Conservation (phyloP, 257 asterid genomes). For the Striga asiatica region DNA sequence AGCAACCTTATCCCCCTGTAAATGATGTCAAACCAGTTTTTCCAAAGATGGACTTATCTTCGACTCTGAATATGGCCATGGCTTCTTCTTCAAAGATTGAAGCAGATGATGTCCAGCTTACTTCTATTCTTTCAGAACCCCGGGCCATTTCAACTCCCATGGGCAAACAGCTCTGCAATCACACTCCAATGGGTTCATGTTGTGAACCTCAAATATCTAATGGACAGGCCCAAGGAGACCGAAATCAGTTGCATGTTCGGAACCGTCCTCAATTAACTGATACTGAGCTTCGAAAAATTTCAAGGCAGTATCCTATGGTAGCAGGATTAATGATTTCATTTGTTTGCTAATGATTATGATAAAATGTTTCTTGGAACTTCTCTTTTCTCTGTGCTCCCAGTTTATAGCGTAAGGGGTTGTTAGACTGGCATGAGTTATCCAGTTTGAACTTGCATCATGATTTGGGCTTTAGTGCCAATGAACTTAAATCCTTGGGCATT, state of each 20-base stretch:
- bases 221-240: slow-evolving; percentile 42
- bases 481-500: slow-evolving; percentile 6
- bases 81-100: slow-evolving; percentile 37
- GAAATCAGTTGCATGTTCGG: slow-evolving; percentile 56
- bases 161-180: slow-evolving; percentile 35
- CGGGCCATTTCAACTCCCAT: slow-evolving; percentile 18
- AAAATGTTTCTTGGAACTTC: background rate
- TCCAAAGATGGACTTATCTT: slow-evolving; percentile 31
- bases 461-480: slow-evolving; percentile 7
- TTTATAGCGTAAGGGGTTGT: slow-evolving; percentile 1
- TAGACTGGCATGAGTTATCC: slow-evolving; percentile 7
- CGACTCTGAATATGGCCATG: slow-evolving; percentile 25
- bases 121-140: slow-evolving; percentile 24
- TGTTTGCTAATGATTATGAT: slow-evolving; percentile 13
- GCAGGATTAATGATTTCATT: slow-evolving; percentile 10
- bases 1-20: slow-evolving; percentile 27
- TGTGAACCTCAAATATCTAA: slow-evolving; percentile 35
- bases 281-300: slow-evolving; percentile 55
- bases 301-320: slow-evolving; percentile 65
- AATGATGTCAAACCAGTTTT: slow-evolving; percentile 27
- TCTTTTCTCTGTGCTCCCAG: slow-evolving; percentile 5
- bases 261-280: slow-evolving; percentile 58
- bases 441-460: slow-evolving; percentile 8
- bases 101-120: slow-evolving; percentile 30
- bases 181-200: slow-evolving; percentile 31